Conservation (phyloP, 2,329 filamentous ascomycete genomes). For the Fusarium sp. region DNA sequence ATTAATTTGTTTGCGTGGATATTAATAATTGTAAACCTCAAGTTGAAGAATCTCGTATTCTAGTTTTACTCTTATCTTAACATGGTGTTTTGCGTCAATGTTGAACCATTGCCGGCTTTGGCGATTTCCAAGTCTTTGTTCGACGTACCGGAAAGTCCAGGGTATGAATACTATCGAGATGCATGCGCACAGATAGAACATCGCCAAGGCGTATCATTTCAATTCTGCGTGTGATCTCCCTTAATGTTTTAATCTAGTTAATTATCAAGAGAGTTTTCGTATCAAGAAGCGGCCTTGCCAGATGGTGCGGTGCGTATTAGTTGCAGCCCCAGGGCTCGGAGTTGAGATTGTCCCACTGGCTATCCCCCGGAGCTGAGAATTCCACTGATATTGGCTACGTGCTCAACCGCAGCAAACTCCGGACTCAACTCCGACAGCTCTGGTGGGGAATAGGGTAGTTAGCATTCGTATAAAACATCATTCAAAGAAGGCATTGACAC, state of each 20-base stretch:
- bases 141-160: background rate
- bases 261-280: background rate
- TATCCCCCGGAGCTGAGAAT: conserved; percentile 13
- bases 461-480: background rate
- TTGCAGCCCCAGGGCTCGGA: conserved; percentile 3
- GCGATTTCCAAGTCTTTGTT: background rate
- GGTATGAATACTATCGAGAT: background rate
- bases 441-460: conserved; percentile 1
- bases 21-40: too few relatives aligned
- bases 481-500: background rate
- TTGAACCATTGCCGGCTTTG: too few relatives aligned
- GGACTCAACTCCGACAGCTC: conserved; percentile 16
- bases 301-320: background rate
- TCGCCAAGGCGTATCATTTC: background rate
- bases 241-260: too few relatives aligned
- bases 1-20: too few relatives aligned
- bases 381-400: background rate
- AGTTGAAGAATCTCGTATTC: too few relatives aligned
- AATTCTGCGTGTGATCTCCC: too few relatives aligned
- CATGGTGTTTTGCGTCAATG: too few relatives aligned
- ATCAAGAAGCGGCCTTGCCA: background rate
- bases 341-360: conserved; percentile 1
- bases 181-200: too few relatives aligned
- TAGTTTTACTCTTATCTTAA: too few relatives aligned
- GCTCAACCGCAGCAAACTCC: background rate